Base-by-base conservation (phyloP, 2,329 filamentous ascomycete species). In the Hypoxylon sp. region DNA sequence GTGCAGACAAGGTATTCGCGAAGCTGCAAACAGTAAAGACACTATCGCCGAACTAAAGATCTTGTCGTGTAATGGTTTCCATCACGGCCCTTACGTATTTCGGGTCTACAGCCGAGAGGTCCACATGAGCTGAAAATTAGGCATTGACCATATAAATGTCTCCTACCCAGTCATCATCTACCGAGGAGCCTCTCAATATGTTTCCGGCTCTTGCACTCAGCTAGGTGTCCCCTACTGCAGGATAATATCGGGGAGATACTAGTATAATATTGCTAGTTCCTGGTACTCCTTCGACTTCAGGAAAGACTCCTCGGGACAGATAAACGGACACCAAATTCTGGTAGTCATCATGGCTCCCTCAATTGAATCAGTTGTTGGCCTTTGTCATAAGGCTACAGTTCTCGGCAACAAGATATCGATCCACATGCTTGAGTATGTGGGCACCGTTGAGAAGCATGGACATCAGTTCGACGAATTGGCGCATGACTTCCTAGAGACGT, bases 401-500 rank as follows among this genome's bases (percentile, higher is more conserved):
- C 82, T 88, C 25, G 88, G 87, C 64, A 89, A 91, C 76, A 85
- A 84, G 67, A 90, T 91, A 70, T 87, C 89, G 0, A 86, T 90
- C 50, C 87, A 85, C 69, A 87, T 90, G 81, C 83, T 90, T 43
- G 89, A 91, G 75, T 90, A 89, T 68, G 82, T 90, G 21, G 86
- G 85, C 60, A 83, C 85, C 3, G 83, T 84, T 63, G 88, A 87
- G 72, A 79, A 84, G 36, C 82, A 85, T 36, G 85, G 85, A 0
- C 79, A 84, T 56, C 86, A 86, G 32, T 87, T 90, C 76, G 84
- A 86, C 64, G 80, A 83, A 25, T 82, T 92, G 19, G 89, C 90
- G 9, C 84, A 86, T 67, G 88, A 90, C 69, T 91, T 92, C 74
- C 84, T 93, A 63, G 89, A 91, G 61, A 87, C 88, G 4, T 90